These are phyloP conservation scores for Blastocladiella emersonii DNA, from an alignment of 371 early-diverging fungal genomes.

Conservation along the genomic window DNA sequence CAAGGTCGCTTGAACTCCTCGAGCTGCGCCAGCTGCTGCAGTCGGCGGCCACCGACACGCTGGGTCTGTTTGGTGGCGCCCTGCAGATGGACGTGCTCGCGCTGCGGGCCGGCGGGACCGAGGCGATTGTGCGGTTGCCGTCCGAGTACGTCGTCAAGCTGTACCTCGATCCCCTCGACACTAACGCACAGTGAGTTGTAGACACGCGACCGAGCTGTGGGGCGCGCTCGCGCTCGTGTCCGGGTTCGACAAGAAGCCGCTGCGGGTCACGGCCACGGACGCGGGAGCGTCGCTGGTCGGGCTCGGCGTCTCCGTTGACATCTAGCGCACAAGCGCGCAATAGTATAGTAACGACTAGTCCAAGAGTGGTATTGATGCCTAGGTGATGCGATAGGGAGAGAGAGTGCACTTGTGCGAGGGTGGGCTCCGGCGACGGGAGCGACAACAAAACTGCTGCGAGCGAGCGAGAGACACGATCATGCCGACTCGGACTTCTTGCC, in stretches of 20 bases:
- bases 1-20: neutral
- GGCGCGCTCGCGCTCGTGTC: neutral
- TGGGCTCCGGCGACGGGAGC: no score
- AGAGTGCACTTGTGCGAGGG: no score
- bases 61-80: neutral
- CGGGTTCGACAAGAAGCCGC: neutral
- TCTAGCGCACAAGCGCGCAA: no score
- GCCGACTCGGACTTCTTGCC: neutral
- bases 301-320: neutral
- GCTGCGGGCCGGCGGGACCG: no score
- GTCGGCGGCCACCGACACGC: neutral
- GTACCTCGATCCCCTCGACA: neutral
- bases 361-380: no score
- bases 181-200: neutral
- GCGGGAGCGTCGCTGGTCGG: neutral
- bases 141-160: neutral
- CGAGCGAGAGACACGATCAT: no score
- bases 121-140: neutral
- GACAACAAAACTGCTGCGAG: no score
- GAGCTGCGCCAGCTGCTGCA: neutral
- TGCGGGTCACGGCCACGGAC: neutral
- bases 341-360: no score
- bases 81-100: neutral
- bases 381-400: no score
- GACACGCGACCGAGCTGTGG: neutral